phyloP scores from a whole-genome alignment of 1,139 yeast species.

The Yamadazyma diospyri region DNA sequence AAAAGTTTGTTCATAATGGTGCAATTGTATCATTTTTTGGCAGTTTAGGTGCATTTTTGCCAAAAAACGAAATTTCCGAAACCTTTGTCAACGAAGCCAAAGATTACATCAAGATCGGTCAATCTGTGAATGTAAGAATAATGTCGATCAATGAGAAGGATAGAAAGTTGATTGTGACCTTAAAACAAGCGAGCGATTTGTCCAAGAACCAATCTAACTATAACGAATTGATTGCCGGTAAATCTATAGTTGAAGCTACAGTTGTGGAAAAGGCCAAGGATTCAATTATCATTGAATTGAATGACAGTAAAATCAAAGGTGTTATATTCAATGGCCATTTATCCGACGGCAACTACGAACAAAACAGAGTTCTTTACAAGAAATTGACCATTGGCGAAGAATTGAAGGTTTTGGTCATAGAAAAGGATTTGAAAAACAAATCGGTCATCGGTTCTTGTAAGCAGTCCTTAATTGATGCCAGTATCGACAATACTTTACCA shows the following conservation, averaged over 20 bases:
- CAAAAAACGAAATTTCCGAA: constrained; percentile 86
- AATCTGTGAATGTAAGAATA: constrained; percentile 73
- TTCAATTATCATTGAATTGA: constrained; percentile 63
- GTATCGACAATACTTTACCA: constrained; percentile 55
- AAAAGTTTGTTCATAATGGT: constrained; percentile 70
- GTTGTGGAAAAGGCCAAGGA: constrained; percentile 77
- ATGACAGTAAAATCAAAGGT: constrained; percentile 59
- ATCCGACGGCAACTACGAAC: constrained; percentile 71
- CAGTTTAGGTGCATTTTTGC: constrained; percentile 71
- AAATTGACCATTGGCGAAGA: constrained; percentile 57
- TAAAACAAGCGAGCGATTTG: constrained; percentile 59
- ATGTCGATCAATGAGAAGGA: constrained; percentile 53
- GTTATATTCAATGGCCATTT: constrained; percentile 73
- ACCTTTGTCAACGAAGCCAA: constrained; percentile 74
- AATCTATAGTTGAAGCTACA: constrained; percentile 56
- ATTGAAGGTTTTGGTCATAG: constrained; percentile 61
- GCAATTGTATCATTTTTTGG: constrained; percentile 85
- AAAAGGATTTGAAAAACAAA: constrained; percentile 60
- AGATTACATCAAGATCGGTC: constrained; percentile 79
- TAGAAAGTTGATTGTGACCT: constrained; percentile 65
- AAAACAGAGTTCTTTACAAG: constrained; percentile 61
- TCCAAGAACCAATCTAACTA: constrained; percentile 50
- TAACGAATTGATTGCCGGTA: constrained; percentile 54
- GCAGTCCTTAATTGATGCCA: constrained; percentile 63
- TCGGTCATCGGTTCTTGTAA: constrained; percentile 64